Base-by-base conservation (phyloP, 129 eudicot species). In the Chrysanthemum seticuspe region DNA sequence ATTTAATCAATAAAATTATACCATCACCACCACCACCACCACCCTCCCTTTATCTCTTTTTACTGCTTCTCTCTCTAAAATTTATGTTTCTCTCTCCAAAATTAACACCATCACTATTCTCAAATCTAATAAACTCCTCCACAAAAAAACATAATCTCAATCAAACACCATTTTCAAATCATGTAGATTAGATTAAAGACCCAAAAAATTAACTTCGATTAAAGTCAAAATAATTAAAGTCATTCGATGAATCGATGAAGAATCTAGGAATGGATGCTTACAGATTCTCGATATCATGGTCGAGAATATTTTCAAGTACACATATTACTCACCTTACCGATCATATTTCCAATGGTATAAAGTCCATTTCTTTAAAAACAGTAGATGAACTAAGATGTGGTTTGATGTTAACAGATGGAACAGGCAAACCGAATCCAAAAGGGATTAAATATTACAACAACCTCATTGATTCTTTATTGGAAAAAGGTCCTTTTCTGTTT, bases 281-380 rank as follows among this genome's bases (percentile, higher is more conserved):
- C 70, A 90, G 98, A 85, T 94, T 94, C 79, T 94, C 98, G 34
- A 88, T 94, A 68, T 90, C 98, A 65, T 94, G 98, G 98, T 75
- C 98, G 59, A 84, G 98, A 88, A 90, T 94, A 65, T 88, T 87
- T 71, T 93, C 98, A 73, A 81, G 98, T 94, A 88, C 83, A 83
- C 71, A 58, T 52, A 62, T 31, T 63, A 36, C 72, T n/a, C 31
- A 13, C 36, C 19, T 74, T 62, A 25, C 51, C 16, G n/a, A 71
- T 40, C 3, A 57, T 18, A 59, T 31, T 23, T n/a, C 16, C 27
- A 54, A 68, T 68, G 80, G 52, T 19, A 19, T 19, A 19, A 19
- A 25, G 64, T 59, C 70, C 29, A 68, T 84, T 56, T 70, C 45
- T 9, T 72, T 71, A 54, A 64, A 54, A 78, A 6, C 56, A 25